These are phyloP conservation scores for Penicillium cosmopolitanum DNA, from an alignment of 495 filamentous ascomycete genomes.

Conservation along the genomic window DNA sequence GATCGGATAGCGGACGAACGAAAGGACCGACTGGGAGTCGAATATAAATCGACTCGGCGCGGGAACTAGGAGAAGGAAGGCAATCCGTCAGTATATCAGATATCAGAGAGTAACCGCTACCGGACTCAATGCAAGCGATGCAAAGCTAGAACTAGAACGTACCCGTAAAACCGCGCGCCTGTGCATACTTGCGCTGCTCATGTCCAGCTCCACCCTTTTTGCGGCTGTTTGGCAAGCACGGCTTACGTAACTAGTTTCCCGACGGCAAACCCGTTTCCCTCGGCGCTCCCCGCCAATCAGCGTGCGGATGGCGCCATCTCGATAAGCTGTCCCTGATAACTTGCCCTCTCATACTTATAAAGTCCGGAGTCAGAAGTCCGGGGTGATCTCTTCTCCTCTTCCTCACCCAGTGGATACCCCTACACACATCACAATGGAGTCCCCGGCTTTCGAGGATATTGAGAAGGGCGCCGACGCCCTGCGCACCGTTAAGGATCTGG, in stretches of 20 bases:
- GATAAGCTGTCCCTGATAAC: slow-evolving; percentile 35
- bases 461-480: slow-evolving; percentile 44
- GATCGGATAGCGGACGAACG: slow-evolving; percentile 29
- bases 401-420: slow-evolving; percentile 9
- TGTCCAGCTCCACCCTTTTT: slow-evolving; percentile 27
- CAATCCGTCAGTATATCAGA: not conserved
- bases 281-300: slow-evolving; percentile 42
- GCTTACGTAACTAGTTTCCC: slow-evolving; percentile 34
- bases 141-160: slow-evolving; percentile 8
- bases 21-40: slow-evolving; percentile 34
- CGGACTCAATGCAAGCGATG: not conserved
- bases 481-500: slow-evolving; percentile 85
- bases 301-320: slow-evolving; percentile 28
- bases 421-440: slow-evolving; percentile 34
- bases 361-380: slow-evolving; percentile 21
- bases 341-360: slow-evolving; percentile 9
- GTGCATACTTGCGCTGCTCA: slow-evolving; percentile 35
- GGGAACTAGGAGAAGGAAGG: slow-evolving; percentile 20
- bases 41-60: slow-evolving; percentile 35
- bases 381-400: slow-evolving; percentile 3
- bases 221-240: slow-evolving; percentile 7
- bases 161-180: slow-evolving; percentile 43
- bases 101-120: not conserved
- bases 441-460: slow-evolving; percentile 43
- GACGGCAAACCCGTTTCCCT: slow-evolving; percentile 37